Evolutionary conservation across 2,329 filamentous ascomycete species (phyloP), one percentile per base, ranked within the genome.

Genomic region (Verticillium klebahnii): DNA sequence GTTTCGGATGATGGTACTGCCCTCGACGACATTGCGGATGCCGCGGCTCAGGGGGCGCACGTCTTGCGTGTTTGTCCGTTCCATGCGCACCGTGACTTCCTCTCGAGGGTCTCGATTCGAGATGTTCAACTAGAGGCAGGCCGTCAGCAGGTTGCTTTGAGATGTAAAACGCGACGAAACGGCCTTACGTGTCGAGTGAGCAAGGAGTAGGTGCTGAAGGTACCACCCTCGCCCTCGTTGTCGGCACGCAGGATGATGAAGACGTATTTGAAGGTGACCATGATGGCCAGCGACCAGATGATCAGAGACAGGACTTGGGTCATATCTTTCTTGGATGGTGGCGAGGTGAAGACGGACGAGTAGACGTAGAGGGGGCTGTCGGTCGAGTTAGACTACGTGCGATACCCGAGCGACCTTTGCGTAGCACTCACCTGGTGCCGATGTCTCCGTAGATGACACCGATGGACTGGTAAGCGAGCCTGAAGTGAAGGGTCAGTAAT

Each of bases 381-480:
- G 37, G 17, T 7, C 0, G 77, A 83, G 11, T 23, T 19, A 25
- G 19, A 11, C 61, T 31, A 19, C 34, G 4, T 15, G 15, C 29
- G 29, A 29, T 29, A 29, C 29, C 5, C 29, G 29, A 29, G 29
- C 29, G 29, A 29, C 1, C 29, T 29, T 29, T 29, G 25, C 25
- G 25, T 25, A 29, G 1, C 1, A 14, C 58, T 54, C 7, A 63
- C 45, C 45, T 52, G 23, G 80, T 82, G 61, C 87, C 88, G 68
- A 90, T 89, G 66, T 90, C 88, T 29, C 88, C 88, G 64, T 90
- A 90, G 58, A 90, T 89, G 50, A 88, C 85, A 58, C 88, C 87
- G 34, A 82, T 83, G 2, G 82, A 85, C 72, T 89, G 86, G 69
- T 88, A 89, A 29, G 86, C 82, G 54, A 88, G 78, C 81, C 83